A percentile compares a stretch with the other conserved stretches of the same genome.
phyloP scores from a whole-genome alignment of 768 basidiomycete species.

The Rickenella mellea region DNA sequence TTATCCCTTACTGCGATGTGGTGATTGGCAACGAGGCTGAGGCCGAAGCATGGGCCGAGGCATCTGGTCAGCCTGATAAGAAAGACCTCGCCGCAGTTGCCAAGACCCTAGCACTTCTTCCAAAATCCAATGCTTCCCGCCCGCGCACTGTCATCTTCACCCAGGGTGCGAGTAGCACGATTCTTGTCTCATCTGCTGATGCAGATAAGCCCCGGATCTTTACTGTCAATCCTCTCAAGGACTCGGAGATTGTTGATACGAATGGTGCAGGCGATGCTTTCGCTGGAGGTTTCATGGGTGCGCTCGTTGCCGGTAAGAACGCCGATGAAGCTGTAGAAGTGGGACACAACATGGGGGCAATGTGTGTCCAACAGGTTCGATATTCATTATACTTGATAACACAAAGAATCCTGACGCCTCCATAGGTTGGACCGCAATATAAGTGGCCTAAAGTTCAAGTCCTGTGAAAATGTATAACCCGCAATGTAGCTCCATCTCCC shows the following conservation, averaged over 20 bases:
- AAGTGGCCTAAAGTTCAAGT: slow-evolving; percentile 48
- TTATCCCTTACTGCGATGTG: slow-evolving; percentile 81
- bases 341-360: slow-evolving; percentile 80
- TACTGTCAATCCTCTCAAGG: slow-evolving; percentile 46
- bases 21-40: slow-evolving; percentile 96
- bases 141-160: slow-evolving; percentile 86
- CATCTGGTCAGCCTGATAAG: slow-evolving; percentile 57
- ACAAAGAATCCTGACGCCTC: slow-evolving; percentile 1
- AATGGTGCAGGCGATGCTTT: slow-evolving; percentile 98
- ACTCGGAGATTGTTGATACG: slow-evolving; percentile 80
- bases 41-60: slow-evolving; percentile 76
- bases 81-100: slow-evolving; percentile 65
- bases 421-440: slow-evolving; percentile 46
- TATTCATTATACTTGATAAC: not conserved
- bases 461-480: slow-evolving; percentile 17
- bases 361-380: slow-evolving; percentile 74
- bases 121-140: slow-evolving; percentile 67
- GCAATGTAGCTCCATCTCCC: slow-evolving; percentile 10
- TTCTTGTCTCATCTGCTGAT: slow-evolving; percentile 56
- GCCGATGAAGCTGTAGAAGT: slow-evolving; percentile 70
- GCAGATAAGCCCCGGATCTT: slow-evolving; percentile 47
- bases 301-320: slow-evolving; percentile 66
- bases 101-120: slow-evolving; percentile 58
- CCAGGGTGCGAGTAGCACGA: slow-evolving; percentile 73
- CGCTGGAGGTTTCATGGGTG: slow-evolving; percentile 92